These are phyloP conservation scores for Monosporascus sp. DNA, from an alignment of 2,329 filamentous ascomycete genomes.

Conservation along the genomic window DNA sequence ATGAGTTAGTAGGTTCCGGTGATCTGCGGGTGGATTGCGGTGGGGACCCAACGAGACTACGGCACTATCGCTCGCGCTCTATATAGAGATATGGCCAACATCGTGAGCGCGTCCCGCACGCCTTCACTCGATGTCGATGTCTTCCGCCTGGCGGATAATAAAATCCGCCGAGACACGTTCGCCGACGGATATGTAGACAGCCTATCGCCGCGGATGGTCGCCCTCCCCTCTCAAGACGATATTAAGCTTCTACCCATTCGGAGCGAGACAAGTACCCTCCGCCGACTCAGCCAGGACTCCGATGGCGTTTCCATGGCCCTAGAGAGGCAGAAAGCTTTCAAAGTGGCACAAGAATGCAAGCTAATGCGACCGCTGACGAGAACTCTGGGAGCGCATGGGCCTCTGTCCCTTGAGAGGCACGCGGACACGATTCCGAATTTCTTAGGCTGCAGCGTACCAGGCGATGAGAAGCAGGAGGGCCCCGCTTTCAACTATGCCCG, in stretches of 20 bases:
- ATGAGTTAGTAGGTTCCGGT: slow-evolving; percentile 7
- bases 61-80: slow-evolving; percentile 7
- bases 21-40: slow-evolving; percentile 11
- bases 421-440: slow-evolving; percentile 4
- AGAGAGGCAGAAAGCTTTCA: slow-evolving; percentile 5
- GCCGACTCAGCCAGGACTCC: background rate
- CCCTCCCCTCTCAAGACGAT: background rate
- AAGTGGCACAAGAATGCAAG: slow-evolving; percentile 1
- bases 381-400: background rate
- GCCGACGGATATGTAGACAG: background rate
- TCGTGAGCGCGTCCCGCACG: background rate
- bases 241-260: background rate
- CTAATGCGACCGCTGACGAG: slow-evolving; percentile 2
- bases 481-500: slow-evolving; percentile 14
- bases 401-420: background rate
- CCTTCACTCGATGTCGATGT: background rate
- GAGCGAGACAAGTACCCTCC: background rate
- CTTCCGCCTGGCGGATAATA: background rate
- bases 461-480: slow-evolving; percentile 13
- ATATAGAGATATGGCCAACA: slow-evolving; percentile 5
- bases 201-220: background rate
- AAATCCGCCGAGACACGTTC: background rate
- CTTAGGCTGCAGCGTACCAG: slow-evolving; percentile 9
- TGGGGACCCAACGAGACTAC: slow-evolving; percentile 9
- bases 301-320: background rate